Base-by-base conservation (phyloP, 306 rosid species). In the Astragalus glycyphyllos region DNA sequence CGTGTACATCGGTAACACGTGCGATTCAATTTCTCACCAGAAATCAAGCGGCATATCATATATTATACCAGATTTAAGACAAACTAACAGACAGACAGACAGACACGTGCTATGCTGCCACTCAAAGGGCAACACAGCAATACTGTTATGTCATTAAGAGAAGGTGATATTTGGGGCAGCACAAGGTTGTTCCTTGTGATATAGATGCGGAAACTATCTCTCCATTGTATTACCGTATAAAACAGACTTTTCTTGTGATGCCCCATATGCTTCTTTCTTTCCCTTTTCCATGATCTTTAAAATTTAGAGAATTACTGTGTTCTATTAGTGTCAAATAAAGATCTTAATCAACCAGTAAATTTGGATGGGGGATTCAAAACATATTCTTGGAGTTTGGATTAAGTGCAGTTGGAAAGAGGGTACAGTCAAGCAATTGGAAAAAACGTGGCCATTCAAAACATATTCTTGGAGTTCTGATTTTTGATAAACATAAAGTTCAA, bases 21-120 rank as follows among this genome's bases (percentile, higher is more conserved):
- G n/a, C n/a, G n/a, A n/a, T n/a, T n/a, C n/a, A n/a, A 50, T 63
- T 32, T 44, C 72, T 41, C 56, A 10, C 17, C 48, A 40, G 45
- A 40, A 40, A 40, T 40, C 45, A 8, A 7, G 2, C 9, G 11
- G 45, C 45, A 3, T 10, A 17, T 40, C 64, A 65, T 35, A 58
- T 57, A 16, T 50, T 40, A 44, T 58, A 34, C 31, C 34, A 51
- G 58, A 65, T n/a, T n/a, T n/a, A n/a, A n/a, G n/a, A n/a, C n/a
- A n/a, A n/a, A n/a, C n/a, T n/a, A n/a, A n/a, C n/a, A n/a, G n/a
- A n/a, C 34, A 51, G 58, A 65, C 1, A 60, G 13, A 15, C 16
- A 45, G 5, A 10, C 31, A 26, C 31, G 8, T 2, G 37, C 11
- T 8, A 48, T 12, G 23, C 61, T 6, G 58, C 7, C 40, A 50